Evolutionary conservation across 768 basidiomycete species (phyloP).

Genomic region (Kwoniella shandongensis): DNA sequence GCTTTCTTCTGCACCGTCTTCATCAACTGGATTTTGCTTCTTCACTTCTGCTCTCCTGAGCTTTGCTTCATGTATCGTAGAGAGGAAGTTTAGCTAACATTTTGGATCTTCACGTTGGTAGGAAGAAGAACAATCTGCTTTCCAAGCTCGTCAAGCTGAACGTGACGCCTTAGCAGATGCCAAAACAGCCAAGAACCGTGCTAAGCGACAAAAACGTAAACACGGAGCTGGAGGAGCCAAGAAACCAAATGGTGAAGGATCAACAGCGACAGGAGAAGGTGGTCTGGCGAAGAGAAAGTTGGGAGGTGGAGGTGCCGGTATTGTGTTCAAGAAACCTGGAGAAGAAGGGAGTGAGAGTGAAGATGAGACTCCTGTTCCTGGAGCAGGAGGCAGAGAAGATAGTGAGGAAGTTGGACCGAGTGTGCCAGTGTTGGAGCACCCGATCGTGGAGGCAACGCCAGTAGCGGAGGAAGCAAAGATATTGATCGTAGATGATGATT

Average conservation of each 20-base stretch:
- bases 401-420: conserved; percentile 24
- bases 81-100: too few relatives aligned
- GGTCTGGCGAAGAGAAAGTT: conserved; percentile 78
- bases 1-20: neutral
- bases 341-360: conserved; percentile 50
- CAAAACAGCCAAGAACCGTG: conserved; percentile 93
- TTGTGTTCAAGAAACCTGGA: conserved; percentile 62
- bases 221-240: conserved; percentile 62
- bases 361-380: conserved; percentile 54
- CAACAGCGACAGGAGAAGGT: conserved; percentile 1
- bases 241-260: conserved; percentile 1
- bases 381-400: conserved; percentile 37
- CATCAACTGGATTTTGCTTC: too few relatives aligned
- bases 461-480: conserved; percentile 48
- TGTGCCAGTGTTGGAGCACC: conserved; percentile 5
- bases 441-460: conserved; percentile 17
- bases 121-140: conserved; percentile 72
- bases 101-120: neutral
- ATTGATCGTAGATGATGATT: conserved; percentile 55
- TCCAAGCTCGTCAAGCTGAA: conserved; percentile 70
- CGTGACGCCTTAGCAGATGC: conserved; percentile 71
- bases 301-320: conserved; percentile 61
- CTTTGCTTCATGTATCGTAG: too few relatives aligned
- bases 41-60: too few relatives aligned
- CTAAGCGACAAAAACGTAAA: conserved; percentile 91